phyloP scores from a whole-genome alignment of 805 yeast species.

The Hanseniaspora meyeri region DNA sequence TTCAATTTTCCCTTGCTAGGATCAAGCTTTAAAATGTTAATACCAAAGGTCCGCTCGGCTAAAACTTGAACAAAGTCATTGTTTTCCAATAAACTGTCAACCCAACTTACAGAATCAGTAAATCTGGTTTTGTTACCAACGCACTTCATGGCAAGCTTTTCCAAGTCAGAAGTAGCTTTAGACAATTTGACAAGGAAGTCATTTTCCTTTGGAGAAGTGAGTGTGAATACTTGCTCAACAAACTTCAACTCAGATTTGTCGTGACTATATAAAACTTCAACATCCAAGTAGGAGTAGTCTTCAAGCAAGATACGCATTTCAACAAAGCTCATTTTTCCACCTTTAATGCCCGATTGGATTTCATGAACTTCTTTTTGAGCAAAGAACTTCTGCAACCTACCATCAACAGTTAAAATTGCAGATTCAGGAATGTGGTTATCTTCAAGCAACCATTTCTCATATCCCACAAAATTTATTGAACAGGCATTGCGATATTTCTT shows the following conservation, averaged over 20 bases:
- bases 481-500: not conserved
- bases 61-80: slow-evolving; percentile 35
- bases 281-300: slow-evolving; percentile 55
- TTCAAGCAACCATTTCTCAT: not conserved
- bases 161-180: not conserved
- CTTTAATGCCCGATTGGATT: not conserved
- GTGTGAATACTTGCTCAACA: not conserved
- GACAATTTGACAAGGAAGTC: slow-evolving; percentile 11
- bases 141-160: not conserved
- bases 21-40: slow-evolving; percentile 38
- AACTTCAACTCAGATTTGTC: slow-evolving; percentile 30
- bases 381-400: slow-evolving; percentile 23
- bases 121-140: not conserved
- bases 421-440: not conserved
- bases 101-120: not conserved
- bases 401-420: not conserved
- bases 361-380: slow-evolving; percentile 45
- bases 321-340: slow-evolving; percentile 25
- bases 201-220: not conserved
- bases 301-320: slow-evolving; percentile 62
- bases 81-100: not conserved
- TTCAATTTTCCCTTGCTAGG: slow-evolving; percentile 31
- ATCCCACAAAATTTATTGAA: not conserved
- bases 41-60: slow-evolving; percentile 63
- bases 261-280: slow-evolving; percentile 35